Percentiles rank a stretch among this genome's conserved stretches.
phyloP scores from a whole-genome alignment of 2,329 filamentous ascomycete species.

The Cadophora sp. region DNA sequence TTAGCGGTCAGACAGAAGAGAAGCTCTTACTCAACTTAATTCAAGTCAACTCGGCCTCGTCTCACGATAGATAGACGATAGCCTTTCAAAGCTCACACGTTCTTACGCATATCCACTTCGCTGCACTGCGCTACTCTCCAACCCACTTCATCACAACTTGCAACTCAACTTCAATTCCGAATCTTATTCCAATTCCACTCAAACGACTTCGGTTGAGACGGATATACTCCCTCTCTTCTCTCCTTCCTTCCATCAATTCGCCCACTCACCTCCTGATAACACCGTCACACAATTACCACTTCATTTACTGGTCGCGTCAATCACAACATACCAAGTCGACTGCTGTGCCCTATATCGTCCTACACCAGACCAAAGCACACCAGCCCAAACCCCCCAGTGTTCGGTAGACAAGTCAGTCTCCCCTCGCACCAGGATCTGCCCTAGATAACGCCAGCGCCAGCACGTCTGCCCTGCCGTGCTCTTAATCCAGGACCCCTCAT shows the following conservation, averaged over 20 bases:
- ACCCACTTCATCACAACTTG: neutral
- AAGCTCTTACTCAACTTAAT: slow-evolving; percentile 5
- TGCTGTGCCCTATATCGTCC: slow-evolving; percentile 1
- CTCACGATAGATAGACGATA: neutral
- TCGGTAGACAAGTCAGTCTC: neutral
- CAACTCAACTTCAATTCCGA: neutral
- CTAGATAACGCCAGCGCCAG: neutral
- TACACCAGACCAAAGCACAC: neutral
- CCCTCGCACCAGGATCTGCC: neutral
- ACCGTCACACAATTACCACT: slow-evolving; percentile 1
- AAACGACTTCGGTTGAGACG: neutral
- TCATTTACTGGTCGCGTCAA: neutral
- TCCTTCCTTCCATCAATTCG: neutral
- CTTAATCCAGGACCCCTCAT: slow-evolving; percentile 2
- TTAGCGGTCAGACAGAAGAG: slow-evolving; percentile 8
- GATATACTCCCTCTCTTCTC: neutral
- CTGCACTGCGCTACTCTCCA: neutral
- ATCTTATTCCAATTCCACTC: neutral
- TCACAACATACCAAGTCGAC: slow-evolving; percentile 1
- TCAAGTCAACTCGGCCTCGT: neutral
- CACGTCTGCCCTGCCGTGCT: neutral
- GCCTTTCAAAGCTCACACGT: slow-evolving; percentile 14
- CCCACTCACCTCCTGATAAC: neutral
- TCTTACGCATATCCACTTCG: neutral
- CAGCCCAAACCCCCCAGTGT: neutral